Evolutionary conservation across 306 rosid genomes (phyloP), one percentile per base, ranked within the genome.

Genomic region (Elaeagnus macrophylla): DNA sequence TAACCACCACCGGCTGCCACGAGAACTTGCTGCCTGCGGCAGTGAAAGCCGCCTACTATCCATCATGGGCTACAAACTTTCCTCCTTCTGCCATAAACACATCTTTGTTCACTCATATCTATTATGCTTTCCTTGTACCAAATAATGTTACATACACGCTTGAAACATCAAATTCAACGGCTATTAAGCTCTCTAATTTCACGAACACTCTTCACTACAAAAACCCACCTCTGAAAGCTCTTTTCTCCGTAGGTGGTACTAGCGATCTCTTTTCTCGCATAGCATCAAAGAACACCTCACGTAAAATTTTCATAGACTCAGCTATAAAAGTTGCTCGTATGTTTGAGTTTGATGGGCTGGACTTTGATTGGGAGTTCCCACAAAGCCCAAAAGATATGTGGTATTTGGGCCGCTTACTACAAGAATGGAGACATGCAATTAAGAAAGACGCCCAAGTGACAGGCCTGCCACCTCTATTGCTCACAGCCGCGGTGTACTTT

Each of bases 341-440:
- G 43, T 88, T 64, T 47, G 79, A 79, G 10, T 84, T 88, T 72
- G 68, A 82, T 37, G 91, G 94, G 3, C 11, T 88, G 19, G 91
- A 84, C 59, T 70, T 84, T 0, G 91, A 84, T 19, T 84, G 96
- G 96, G 94, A 88, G 13, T 88, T 43, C 17, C 96, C 96, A 7
- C 43, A 9, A 66, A 74, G 9, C 71, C 10, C 68, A 6, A 38
- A 47, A 11, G 76, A 84, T 37, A 79, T 77, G 85, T 43, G 46
- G 25, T 6, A 68, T 61, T 63, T 80, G 16, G 83, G 66, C 17
- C 68, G 25, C 0, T 63, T 88, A 9, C 45, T 82, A 0, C 16
- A 12, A 0, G 81, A 76, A 6, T 80, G 77, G 81, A 76, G 81
- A 12, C 12, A 12, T 0, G 72, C 72, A 0, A 59, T 84, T 1